phyloP scores from a whole-genome alignment of 2,329 filamentous ascomycete genomes.

The Fragosphaeria purpurea region DNA sequence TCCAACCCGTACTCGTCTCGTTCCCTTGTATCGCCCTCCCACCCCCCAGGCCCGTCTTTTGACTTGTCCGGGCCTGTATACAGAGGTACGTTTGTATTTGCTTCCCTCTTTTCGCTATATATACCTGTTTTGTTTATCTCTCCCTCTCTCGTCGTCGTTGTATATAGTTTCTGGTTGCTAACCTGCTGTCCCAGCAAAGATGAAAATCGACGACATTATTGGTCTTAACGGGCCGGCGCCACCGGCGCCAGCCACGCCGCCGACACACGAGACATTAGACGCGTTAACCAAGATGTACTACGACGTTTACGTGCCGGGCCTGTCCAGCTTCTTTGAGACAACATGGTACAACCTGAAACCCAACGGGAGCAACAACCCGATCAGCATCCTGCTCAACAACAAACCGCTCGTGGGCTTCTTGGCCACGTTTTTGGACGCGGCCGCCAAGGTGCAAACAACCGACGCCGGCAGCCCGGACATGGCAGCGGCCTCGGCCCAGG shows the following conservation, averaged over 20 bases:
- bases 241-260: constrained; percentile 43
- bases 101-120: no score
- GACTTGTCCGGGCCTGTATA: background rate
- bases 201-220: constrained; percentile 67
- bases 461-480: constrained; percentile 39
- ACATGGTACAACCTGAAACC: constrained; percentile 61
- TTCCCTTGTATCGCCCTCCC: background rate
- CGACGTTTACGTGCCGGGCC: constrained; percentile 61
- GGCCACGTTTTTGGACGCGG: constrained; percentile 50
- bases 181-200: constrained; percentile 38
- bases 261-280: constrained; percentile 42
- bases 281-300: constrained; percentile 64
- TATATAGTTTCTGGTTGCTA: constrained; percentile 9
- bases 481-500: constrained; percentile 42
- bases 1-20: constrained; percentile 3
- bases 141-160: background rate
- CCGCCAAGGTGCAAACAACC: constrained; percentile 38
- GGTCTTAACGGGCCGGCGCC: constrained; percentile 48
- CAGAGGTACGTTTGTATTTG: background rate
- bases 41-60: background rate
- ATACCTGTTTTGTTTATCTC: background rate
- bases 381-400: constrained; percentile 40
- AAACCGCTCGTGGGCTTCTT: constrained; percentile 55
- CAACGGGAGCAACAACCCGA: constrained; percentile 28
- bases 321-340: constrained; percentile 72